Percentiles rank a stretch among this genome's conserved stretches.
These are phyloP conservation scores for Trametopsis cervina DNA, from an alignment of 768 basidiomycete species.

Conservation along the genomic window DNA sequence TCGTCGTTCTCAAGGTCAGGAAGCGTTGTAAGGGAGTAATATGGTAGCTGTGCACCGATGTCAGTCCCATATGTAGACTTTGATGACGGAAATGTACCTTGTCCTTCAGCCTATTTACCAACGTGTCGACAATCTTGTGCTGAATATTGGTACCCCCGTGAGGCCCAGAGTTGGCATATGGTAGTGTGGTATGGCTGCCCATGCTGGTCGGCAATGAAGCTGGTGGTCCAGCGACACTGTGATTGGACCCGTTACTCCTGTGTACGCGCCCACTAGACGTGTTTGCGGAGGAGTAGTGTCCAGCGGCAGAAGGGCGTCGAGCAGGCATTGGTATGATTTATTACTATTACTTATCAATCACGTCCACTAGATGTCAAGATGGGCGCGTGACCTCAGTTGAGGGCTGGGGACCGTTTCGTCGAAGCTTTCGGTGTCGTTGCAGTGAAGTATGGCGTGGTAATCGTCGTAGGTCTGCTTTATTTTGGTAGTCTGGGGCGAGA, in stretches of 20 bases:
- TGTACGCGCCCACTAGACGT: constrained; percentile 39
- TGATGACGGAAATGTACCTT: constrained; percentile 45
- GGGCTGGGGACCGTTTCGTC: too few relatives aligned
- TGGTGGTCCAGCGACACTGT: constrained; percentile 20
- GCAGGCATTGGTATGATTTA: constrained; percentile 40
- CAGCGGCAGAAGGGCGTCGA: constrained; percentile 56
- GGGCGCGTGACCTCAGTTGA: neutral
- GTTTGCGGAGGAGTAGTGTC: constrained; percentile 25
- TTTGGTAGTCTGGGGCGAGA: neutral
- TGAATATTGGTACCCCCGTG: constrained; percentile 46
- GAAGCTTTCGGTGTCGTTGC: too few relatives aligned
- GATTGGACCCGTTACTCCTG: constrained; percentile 52
- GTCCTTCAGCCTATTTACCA: constrained; percentile 75
- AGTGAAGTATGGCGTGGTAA: too few relatives aligned
- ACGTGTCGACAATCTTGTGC: constrained; percentile 73
- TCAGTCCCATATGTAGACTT: neutral
- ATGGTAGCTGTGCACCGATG: constrained; percentile 56
- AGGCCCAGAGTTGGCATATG: constrained; percentile 17
- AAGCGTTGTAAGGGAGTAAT: constrained; percentile 70
- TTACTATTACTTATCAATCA: too few relatives aligned
- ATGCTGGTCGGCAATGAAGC: constrained; percentile 7
- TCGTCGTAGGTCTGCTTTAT: too few relatives aligned
- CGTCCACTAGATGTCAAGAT: neutral
- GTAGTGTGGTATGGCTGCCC: constrained; percentile 26
- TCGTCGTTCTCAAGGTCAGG: constrained; percentile 70